Evolutionary conservation across 768 basidiomycete species (phyloP).

Genomic region (Astraeus odoratus): DNA sequence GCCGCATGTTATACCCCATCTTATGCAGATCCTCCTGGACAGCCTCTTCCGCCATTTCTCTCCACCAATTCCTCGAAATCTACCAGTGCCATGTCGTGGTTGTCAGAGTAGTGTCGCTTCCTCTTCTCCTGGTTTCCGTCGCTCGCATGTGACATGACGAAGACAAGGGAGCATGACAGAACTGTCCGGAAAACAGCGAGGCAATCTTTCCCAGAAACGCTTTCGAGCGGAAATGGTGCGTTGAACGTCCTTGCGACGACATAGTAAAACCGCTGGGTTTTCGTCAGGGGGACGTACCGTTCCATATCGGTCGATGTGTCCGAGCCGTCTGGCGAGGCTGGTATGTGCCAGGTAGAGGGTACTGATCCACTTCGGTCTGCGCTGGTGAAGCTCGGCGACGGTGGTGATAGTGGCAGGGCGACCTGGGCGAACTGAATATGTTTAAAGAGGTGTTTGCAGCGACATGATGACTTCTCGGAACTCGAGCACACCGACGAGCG

Average conservation of each 20-base stretch:
- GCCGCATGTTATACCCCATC: conserved; percentile 66
- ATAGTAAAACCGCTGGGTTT: conserved; percentile 29
- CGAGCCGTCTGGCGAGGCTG: conserved; percentile 37
- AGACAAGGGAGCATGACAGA: conserved; percentile 83
- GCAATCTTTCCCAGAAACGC: conserved; percentile 65
- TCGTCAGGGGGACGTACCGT: conserved; percentile 34
- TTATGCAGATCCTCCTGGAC: conserved; percentile 64
- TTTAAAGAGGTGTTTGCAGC: conserved; percentile 53
- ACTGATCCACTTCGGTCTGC: conserved; percentile 33
- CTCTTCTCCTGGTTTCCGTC: conserved; percentile 18
- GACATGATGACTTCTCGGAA: conserved; percentile 88
- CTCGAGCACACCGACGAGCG: conserved; percentile 91
- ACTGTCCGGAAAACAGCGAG: conserved; percentile 75
- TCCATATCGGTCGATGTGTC: conserved; percentile 41
- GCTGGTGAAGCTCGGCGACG: conserved; percentile 17
- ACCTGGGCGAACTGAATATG: conserved; percentile 58
- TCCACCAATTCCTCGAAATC: conserved; percentile 75
- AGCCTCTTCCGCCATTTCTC: conserved; percentile 68
- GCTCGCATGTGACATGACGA: conserved; percentile 50
- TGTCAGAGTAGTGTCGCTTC: conserved; percentile 3
- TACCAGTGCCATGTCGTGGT: conserved; percentile 37
- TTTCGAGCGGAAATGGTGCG: conserved; percentile 61
- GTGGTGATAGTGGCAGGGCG: conserved; percentile 69
- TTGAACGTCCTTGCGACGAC: conserved; percentile 41
- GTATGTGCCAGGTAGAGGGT: conserved; percentile 53